Base-by-base conservation (phyloP, 1,284 basidiomycete genomes). In the Flammula alnicola region DNA sequence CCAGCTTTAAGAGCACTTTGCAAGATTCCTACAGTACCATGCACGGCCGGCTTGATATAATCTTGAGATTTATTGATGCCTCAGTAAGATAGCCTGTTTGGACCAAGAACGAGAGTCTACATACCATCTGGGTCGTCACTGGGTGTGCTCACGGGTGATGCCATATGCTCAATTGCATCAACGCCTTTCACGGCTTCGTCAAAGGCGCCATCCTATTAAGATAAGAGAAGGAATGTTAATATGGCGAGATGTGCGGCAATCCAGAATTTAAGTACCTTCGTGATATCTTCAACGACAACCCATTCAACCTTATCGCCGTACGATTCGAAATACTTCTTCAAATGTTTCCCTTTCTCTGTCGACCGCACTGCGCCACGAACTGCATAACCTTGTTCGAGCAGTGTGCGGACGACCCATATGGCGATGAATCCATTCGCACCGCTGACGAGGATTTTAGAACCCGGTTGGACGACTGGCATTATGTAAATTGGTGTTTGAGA, bases 121-220 rank as follows among this genome's bases (percentile, higher is more conserved):
- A n/a, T 23, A 59, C 60, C 61, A 23, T 69, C 38, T 5, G 65
- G 67, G 29, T 70, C 67, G 17, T 66, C 63, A 10, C 58, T 54
- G 11, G 62, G 55, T 41, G 70, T 61, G 43, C 69, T 60, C 39
- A 76, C 73, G 4, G 82, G 82, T 3, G 78, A 80, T 0, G 81
- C 81, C 3, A 72, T 79, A 64, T 84, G 82, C 27, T 70, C 71
- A 25, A 90, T 79, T 4, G 73, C 84, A 52, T 83, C 79, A 1
- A 88, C 79, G 1, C 74, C 85, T 61, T 82, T 81, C 30, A 88
- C 83, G 1, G 81, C 82, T 37, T 86, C 80, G 57, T 88, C 84
- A 55, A 88, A 88, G 1, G 80, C 83, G n/a, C 80, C 81, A 8
- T 79, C 74, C 71, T 76, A 52, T 1, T n/a, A 30, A 8, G 8